A percentile compares a stretch with the other conserved stretches of the same genome.
Conservation (phyloP, 768 basidiomycete species). For the Russula sp. region DNA sequence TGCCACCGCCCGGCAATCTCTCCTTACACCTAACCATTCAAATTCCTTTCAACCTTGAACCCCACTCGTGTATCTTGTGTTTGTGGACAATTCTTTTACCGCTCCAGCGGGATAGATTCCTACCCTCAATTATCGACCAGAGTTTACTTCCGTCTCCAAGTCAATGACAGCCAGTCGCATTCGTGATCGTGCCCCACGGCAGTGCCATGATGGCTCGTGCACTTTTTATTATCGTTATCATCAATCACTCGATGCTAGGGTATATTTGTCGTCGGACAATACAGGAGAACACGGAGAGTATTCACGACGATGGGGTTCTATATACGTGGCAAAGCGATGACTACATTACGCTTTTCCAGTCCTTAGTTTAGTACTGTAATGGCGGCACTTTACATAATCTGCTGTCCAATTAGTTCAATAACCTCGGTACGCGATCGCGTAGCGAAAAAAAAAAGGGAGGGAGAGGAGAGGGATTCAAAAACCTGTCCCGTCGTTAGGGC, state of each 20-base stretch:
- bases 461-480: too few species aligned
- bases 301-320: neutral
- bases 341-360: conserved; percentile 3
- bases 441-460: neutral
- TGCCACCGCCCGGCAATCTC: conserved; percentile 4
- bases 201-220: neutral
- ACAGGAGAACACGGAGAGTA: neutral
- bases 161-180: neutral
- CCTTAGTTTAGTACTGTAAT: conserved; percentile 15
- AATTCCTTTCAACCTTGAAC: neutral
- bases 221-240: neutral
- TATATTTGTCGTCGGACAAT: conserved; percentile 12
- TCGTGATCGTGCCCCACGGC: too few species aligned
- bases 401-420: conserved; percentile 7
- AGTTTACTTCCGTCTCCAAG: neutral
- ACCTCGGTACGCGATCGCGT: neutral
- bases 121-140: neutral
- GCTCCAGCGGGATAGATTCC: neutral
- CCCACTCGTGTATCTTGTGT: conserved; percentile 13
- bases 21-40: neutral
- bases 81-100: conserved; percentile 10
- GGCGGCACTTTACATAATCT: neutral
- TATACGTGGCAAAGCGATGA: neutral
- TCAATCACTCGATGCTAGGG: conserved; percentile 8
- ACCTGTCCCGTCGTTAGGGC: neutral